phyloP scores from a whole-genome alignment of 2,329 filamentous ascomycete genomes.

The Alternaria sp. region DNA sequence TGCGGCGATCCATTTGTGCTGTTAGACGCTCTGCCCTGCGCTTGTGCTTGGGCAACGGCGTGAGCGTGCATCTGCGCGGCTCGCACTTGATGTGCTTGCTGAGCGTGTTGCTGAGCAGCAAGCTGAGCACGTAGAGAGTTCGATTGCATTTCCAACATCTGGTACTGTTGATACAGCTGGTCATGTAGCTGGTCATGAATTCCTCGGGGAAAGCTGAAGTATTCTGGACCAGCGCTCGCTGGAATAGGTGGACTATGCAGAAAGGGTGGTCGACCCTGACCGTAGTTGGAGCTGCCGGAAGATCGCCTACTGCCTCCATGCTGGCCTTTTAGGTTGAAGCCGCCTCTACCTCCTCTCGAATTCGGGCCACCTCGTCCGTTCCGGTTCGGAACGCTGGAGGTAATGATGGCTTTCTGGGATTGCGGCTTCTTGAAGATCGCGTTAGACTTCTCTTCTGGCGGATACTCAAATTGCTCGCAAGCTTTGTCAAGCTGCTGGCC shows the following conservation, averaged over 20 bases:
- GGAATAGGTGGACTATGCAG: conserved; percentile 53
- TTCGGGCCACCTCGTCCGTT: conserved; percentile 54
- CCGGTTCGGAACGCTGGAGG: conserved; percentile 56
- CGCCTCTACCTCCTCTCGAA: conserved; percentile 55
- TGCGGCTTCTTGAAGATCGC: conserved; percentile 59
- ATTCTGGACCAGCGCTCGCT: conserved; percentile 48
- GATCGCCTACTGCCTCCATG: conserved; percentile 57
- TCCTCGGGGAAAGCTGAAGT: conserved; percentile 51
- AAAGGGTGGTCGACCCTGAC: conserved; percentile 47
- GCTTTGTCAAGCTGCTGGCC: conserved; percentile 77
- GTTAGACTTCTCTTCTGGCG: conserved; percentile 73
- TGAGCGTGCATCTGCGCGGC: conserved; percentile 47
- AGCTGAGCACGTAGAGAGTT: conserved; percentile 46
- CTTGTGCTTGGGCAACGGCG: conserved; percentile 47
- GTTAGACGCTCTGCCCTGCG: conserved; percentile 41
- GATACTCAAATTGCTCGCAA: conserved; percentile 87
- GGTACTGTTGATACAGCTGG: conserved; percentile 58
- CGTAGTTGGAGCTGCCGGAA: conserved; percentile 62
- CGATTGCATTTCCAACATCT: conserved; percentile 53
- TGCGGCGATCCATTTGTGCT: conserved; percentile 51
- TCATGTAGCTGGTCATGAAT: conserved; percentile 55
- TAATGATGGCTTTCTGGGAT: conserved; percentile 63
- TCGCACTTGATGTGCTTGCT: conserved; percentile 48
- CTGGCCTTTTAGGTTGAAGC: conserved; percentile 58
- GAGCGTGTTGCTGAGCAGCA: conserved; percentile 45